Conservation (phyloP, 1,139 yeast genomes). For the Waltiozyma sp. region DNA sequence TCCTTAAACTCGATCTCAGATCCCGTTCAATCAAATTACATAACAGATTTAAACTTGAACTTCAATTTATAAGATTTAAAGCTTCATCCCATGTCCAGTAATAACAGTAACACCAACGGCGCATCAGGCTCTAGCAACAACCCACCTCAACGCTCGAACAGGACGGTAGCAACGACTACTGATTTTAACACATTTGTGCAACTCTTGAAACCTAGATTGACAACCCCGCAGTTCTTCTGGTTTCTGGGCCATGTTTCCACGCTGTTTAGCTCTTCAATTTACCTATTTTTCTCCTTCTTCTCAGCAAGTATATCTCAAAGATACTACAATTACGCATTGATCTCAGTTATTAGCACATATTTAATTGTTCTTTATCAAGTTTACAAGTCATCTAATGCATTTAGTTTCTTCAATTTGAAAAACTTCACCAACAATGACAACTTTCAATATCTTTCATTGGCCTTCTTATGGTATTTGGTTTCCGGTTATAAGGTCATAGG, state of each 20-base stretch:
- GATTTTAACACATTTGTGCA: conserved; percentile 4
- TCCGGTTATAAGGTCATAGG: conserved; percentile 38
- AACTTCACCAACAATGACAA: conserved; percentile 43
- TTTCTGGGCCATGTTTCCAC: conserved; percentile 60
- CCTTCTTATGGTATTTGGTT: conserved; percentile 43
- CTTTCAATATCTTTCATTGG: conserved; percentile 50
- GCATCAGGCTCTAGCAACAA: background rate
- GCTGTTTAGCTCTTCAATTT: conserved; percentile 41
- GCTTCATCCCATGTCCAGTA: background rate
- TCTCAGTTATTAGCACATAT: conserved; percentile 53
- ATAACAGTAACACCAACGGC: background rate
- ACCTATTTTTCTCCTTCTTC: conserved; percentile 32
- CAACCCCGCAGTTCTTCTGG: conserved; percentile 28
- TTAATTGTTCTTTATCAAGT: conserved; percentile 57
- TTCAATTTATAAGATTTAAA: no score
- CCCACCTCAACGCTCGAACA: background rate
- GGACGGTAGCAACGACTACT: background rate
- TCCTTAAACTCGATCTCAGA: background rate
- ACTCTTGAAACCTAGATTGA: conserved; percentile 7
- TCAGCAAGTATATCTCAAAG: conserved; percentile 24
- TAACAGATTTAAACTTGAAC: no score
- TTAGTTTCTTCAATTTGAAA: conserved; percentile 19
- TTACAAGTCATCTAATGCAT: conserved; percentile 19
- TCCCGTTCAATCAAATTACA: background rate
- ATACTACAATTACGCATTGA: conserved; percentile 41